Evolutionary conservation across 2,329 filamentous ascomycete species (phyloP).

Genomic region (Monosporascus cannonballus): DNA sequence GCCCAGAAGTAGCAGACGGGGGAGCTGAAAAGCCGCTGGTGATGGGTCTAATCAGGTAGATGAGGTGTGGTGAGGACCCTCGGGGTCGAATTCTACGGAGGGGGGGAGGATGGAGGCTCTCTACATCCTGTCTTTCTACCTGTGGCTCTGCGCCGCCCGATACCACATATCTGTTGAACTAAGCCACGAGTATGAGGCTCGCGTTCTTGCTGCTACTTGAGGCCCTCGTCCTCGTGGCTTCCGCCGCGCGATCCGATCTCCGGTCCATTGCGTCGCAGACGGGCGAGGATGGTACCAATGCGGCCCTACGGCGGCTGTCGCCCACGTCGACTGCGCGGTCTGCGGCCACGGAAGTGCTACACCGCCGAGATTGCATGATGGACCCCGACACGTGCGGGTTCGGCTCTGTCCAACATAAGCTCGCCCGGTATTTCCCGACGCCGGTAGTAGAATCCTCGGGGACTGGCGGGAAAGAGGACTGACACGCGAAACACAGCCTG

Average conservation of each 20-base stretch:
- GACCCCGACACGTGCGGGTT: constrained; percentile 14
- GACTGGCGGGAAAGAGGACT: neutral
- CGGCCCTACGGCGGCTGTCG: constrained; percentile 1
- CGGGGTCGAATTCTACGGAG: no score
- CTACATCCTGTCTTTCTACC: no score
- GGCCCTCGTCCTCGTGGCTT: neutral
- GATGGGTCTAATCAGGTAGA: no score
- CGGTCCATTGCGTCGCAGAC: constrained; percentile 3
- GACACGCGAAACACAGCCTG: constrained; percentile 2
- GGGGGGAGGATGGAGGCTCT: no score
- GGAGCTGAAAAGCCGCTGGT: no score
- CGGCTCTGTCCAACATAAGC: constrained; percentile 7
- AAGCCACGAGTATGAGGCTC: neutral
- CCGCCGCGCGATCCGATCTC: constrained; percentile 3
- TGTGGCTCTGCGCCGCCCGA: no score
- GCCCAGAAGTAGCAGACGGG: no score
- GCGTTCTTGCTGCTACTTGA: neutral
- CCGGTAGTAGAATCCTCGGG: neutral
- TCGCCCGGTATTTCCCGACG: neutral
- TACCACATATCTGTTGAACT: no score
- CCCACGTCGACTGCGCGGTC: constrained; percentile 9
- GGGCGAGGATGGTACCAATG: constrained; percentile 7
- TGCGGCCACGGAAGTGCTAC: constrained; percentile 7
- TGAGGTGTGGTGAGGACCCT: no score
- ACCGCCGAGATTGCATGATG: constrained; percentile 7